Percentiles rank a stretch among this genome's conserved stretches.
Evolutionary conservation across 2,329 filamentous ascomycete genomes (phyloP).

Genomic region (Aspergillus aculeatinus): DNA sequence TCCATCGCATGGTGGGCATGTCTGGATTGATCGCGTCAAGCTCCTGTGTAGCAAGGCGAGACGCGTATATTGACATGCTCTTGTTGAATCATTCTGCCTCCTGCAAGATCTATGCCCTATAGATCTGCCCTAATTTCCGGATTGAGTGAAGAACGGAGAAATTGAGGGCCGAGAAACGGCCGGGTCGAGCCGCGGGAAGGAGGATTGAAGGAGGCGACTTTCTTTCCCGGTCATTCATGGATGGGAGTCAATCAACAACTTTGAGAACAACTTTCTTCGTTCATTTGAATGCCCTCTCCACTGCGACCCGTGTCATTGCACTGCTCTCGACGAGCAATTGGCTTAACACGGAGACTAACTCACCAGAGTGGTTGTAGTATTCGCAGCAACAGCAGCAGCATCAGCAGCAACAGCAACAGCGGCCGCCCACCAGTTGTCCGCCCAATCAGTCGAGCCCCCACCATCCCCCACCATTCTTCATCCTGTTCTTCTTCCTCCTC

Average conservation of each 20-base stretch:
- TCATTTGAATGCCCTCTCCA: slow-evolving; percentile 32
- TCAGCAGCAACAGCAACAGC: slow-evolving; percentile 4
- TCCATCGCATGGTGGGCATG: background rate
- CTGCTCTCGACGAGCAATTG: slow-evolving; percentile 32
- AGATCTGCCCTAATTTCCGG: slow-evolving; percentile 6
- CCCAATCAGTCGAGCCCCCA: slow-evolving; percentile 9
- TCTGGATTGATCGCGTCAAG: background rate
- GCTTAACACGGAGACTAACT: background rate
- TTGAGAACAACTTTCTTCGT: background rate
- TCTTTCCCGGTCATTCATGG: slow-evolving; percentile 3
- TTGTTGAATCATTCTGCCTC: too few relatives aligned
- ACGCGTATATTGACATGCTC: background rate
- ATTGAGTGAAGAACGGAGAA: background rate
- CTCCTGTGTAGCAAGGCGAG: background rate
- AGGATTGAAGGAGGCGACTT: background rate
- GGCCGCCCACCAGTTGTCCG: slow-evolving; percentile 2
- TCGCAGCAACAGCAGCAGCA: slow-evolving; percentile 3
- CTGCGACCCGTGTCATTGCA: slow-evolving; percentile 22
- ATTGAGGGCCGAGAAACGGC: background rate
- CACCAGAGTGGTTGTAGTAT: background rate
- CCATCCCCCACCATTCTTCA: slow-evolving; percentile 20
- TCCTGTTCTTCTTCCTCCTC: slow-evolving; percentile 7
- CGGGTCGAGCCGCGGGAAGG: background rate
- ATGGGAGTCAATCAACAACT: background rate
- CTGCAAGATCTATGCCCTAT: slow-evolving; percentile 1